Conservation (phyloP, 2,329 filamentous ascomycete species). For the Fusarium sp. region DNA sequence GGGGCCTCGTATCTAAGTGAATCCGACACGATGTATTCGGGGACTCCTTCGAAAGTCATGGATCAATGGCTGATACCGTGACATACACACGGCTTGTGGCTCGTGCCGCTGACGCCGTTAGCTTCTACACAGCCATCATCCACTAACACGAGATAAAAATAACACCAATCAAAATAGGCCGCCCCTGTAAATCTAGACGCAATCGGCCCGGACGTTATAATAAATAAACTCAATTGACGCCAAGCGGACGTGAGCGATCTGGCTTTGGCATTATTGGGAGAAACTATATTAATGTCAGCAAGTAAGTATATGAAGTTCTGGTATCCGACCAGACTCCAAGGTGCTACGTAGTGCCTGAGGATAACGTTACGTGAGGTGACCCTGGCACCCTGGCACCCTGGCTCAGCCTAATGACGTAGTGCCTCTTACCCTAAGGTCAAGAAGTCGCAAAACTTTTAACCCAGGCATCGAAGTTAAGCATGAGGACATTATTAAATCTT, state of each 20-base stretch:
- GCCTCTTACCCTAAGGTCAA: not conserved
- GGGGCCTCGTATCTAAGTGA: not conserved
- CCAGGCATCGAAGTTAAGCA: not conserved
- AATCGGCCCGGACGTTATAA: not conserved
- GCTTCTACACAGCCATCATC: not conserved
- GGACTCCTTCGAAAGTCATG: not conserved
- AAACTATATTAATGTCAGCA: not conserved
- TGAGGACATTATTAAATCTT: too few relatives aligned
- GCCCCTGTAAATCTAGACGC: not conserved
- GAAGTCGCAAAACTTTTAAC: rapidly evolving
- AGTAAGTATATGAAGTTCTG: not conserved
- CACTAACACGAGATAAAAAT: slow-evolving; percentile 25
- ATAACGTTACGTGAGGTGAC: not conserved
- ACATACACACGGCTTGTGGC: not conserved
- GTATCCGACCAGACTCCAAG: not conserved
- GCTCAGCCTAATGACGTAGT: not conserved
- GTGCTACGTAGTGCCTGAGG: not conserved
- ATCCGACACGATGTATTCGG: not conserved
- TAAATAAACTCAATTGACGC: not conserved
- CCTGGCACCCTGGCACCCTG: too few relatives aligned
- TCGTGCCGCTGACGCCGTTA: not conserved
- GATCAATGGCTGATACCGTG: not conserved
- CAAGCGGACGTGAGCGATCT: not conserved
- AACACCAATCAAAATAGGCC: not conserved
- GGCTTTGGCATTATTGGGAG: not conserved